Percentiles rank a stretch among this genome's conserved stretches.
These are phyloP conservation scores for Periglandula ipomoeae DNA, from an alignment of 2,329 filamentous ascomycete genomes.

Conservation along the genomic window DNA sequence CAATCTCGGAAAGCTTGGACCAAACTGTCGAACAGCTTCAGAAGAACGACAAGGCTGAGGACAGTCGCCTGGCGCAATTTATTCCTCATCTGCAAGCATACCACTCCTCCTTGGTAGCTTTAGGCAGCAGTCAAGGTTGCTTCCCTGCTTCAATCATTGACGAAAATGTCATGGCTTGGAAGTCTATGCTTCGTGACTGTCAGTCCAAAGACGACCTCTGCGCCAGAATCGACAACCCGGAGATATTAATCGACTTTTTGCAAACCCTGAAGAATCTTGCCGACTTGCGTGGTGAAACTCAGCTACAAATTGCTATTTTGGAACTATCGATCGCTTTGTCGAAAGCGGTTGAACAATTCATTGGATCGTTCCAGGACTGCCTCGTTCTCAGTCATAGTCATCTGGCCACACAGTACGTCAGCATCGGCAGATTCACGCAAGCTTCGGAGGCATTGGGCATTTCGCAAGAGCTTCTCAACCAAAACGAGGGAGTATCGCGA, in stretches of 20 bases:
- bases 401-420: slow-evolving; percentile 44
- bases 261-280: slow-evolving; percentile 42
- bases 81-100: slow-evolving; percentile 39
- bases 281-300: slow-evolving; percentile 39
- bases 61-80: slow-evolving; percentile 33
- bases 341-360: slow-evolving; percentile 20
- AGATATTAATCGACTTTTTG: slow-evolving; percentile 39
- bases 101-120: slow-evolving; percentile 32
- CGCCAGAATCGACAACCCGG: slow-evolving; percentile 38
- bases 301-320: slow-evolving; percentile 35
- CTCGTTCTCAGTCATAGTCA: slow-evolving; percentile 37
- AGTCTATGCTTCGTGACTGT: slow-evolving; percentile 28
- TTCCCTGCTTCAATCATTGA: slow-evolving; percentile 23
- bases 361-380: slow-evolving; percentile 25
- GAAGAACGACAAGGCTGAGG: slow-evolving; percentile 32
- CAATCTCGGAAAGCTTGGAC: slow-evolving; percentile 31
- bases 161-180: slow-evolving; percentile 36
- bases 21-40: slow-evolving; percentile 27
- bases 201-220: slow-evolving; percentile 31
- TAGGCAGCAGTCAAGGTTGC: slow-evolving; percentile 27
- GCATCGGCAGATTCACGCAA: slow-evolving; percentile 40
- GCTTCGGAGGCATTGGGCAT: slow-evolving; percentile 46
- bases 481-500: slow-evolving; percentile 26
- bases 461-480: slow-evolving; percentile 39
- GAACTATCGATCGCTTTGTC: slow-evolving; percentile 36